phyloP scores from a whole-genome alignment of 768 basidiomycete species.

The Psilocybe sp. region DNA sequence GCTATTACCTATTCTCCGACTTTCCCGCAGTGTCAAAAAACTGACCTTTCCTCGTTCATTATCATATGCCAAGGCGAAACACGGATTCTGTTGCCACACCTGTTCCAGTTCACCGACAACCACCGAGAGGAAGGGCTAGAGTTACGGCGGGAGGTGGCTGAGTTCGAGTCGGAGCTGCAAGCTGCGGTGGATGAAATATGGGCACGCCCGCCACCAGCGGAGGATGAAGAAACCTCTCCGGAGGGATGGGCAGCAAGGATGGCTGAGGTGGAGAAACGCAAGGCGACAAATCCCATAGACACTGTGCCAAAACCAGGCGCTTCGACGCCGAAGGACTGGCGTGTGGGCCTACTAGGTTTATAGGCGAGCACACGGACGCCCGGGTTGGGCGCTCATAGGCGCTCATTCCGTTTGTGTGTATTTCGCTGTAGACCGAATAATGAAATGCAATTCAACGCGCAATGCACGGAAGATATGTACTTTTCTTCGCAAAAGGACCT shows the following conservation, averaged over 20 bases:
- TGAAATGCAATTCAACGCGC: too few relatives aligned
- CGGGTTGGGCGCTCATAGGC: background rate
- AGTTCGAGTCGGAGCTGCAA: conserved; percentile 56
- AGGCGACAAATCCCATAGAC: conserved; percentile 45
- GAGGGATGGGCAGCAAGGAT: conserved; percentile 54
- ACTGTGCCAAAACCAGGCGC: conserved; percentile 51
- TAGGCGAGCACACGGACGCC: background rate
- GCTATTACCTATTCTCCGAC: background rate
- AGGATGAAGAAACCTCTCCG: conserved; percentile 20
- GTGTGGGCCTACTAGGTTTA: conserved; percentile 39
- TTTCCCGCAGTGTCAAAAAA: background rate
- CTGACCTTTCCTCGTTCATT: conserved; percentile 1
- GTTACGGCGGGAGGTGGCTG: conserved; percentile 58
- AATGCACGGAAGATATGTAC: too few relatives aligned
- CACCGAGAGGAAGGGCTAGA: conserved; percentile 65
- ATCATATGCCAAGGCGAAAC: conserved; percentile 54
- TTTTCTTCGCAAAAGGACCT: too few relatives aligned
- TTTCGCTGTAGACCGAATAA: background rate
- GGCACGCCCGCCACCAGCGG: conserved; percentile 40
- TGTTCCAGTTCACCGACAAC: conserved; percentile 63
- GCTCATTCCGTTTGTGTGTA: background rate
- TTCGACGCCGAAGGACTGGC: conserved; percentile 36
- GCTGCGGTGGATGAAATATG: conserved; percentile 66
- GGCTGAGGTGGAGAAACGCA: conserved; percentile 50
- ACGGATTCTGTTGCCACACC: conserved; percentile 66